Conservation (phyloP, 2,329 filamentous ascomycete genomes). For the Massarina eburnea region DNA sequence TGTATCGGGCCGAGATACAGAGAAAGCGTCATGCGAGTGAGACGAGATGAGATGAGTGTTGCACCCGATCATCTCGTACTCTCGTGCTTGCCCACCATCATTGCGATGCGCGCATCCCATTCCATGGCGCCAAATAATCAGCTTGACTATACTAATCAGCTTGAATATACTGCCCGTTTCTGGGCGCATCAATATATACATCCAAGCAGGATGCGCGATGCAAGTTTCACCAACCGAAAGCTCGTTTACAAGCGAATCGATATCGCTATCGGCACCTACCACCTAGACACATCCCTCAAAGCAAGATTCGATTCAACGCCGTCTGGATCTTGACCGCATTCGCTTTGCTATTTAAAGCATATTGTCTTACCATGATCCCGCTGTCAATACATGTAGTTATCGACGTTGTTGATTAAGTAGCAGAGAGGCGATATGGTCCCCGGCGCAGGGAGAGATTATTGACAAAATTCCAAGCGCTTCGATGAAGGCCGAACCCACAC, state of each 20-base stretch:
- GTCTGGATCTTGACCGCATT: too few relatives aligned
- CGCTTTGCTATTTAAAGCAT: too few relatives aligned
- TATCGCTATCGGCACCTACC: background rate
- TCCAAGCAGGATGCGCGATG: background rate
- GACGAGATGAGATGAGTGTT: conserved; percentile 4
- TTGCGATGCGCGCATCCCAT: background rate
- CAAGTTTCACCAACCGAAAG: too few relatives aligned
- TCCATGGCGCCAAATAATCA: background rate
- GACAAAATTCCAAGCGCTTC: background rate
- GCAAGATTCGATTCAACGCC: too few relatives aligned
- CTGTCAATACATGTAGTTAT: too few relatives aligned
- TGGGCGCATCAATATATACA: background rate
- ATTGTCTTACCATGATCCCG: too few relatives aligned
- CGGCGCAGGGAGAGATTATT: background rate
- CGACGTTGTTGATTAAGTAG: too few relatives aligned
- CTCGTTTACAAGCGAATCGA: background rate
- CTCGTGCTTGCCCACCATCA: background rate
- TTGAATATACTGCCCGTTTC: background rate
- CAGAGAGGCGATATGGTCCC: too few relatives aligned
- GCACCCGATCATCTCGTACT: conserved; percentile 7
- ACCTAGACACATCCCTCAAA: background rate
- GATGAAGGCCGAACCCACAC: background rate
- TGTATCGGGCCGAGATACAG: background rate
- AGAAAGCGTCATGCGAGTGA: conserved; percentile 12
- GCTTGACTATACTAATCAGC: background rate